Percentiles rank a stretch among this genome's conserved stretches.
phyloP scores from a whole-genome alignment of 495 filamentous ascomycete genomes.

The Pseudevernia furfuracea region DNA sequence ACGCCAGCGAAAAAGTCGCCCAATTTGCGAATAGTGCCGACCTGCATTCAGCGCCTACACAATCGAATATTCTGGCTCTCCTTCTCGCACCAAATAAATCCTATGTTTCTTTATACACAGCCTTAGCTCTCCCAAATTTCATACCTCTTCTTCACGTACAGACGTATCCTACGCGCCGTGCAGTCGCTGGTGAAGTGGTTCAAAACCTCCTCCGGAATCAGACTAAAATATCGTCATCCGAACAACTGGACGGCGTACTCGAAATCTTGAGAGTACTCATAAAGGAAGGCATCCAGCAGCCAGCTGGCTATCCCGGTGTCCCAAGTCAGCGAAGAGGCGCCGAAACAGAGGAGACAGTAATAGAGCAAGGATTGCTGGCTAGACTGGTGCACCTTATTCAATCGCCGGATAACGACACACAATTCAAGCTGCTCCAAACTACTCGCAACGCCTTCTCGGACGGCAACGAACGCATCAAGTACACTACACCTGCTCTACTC shows the following conservation, averaged over 20 bases:
- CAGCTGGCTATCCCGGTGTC: slow-evolving; percentile 72
- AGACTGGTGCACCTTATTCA: slow-evolving; percentile 83
- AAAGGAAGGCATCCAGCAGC: slow-evolving; percentile 81
- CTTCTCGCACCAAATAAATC: slow-evolving; percentile 81
- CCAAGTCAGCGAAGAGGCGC: slow-evolving; percentile 55
- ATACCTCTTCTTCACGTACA: slow-evolving; percentile 83
- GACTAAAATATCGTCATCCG: slow-evolving; percentile 63
- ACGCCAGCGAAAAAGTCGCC: slow-evolving; percentile 78
- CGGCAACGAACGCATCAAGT: slow-evolving; percentile 90
- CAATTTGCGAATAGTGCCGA: slow-evolving; percentile 91
- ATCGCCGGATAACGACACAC: slow-evolving; percentile 78
- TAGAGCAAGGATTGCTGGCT: slow-evolving; percentile 95
- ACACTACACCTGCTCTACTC: slow-evolving; percentile 86
- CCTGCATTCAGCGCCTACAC: slow-evolving; percentile 76
- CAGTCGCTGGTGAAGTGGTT: slow-evolving; percentile 81
- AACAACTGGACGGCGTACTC: slow-evolving; percentile 81
- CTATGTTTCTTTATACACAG: slow-evolving; percentile 90
- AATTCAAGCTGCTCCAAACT: slow-evolving; percentile 88
- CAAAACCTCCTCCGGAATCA: slow-evolving; percentile 70
- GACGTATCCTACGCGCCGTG: slow-evolving; percentile 84
- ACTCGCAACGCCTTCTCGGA: slow-evolving; percentile 82
- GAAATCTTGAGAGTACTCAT: slow-evolving; percentile 84
- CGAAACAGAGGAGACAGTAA: slow-evolving; percentile 91
- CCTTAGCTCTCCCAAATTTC: slow-evolving; percentile 82
- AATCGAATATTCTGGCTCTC: slow-evolving; percentile 80